Base-by-base conservation (phyloP, 1,284 basidiomycete genomes). In the Ustilago hordei region DNA sequence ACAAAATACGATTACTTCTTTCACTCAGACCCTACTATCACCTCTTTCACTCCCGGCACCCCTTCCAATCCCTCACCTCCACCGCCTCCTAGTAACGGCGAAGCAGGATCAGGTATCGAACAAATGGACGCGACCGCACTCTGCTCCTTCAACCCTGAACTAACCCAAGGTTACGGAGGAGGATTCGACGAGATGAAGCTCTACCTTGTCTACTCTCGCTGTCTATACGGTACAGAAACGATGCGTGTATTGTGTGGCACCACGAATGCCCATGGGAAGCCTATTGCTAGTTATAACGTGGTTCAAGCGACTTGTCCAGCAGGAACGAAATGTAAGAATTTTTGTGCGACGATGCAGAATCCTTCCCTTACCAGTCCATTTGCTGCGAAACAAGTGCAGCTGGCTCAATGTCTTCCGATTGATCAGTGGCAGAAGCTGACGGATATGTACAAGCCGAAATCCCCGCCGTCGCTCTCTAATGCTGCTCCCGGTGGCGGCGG, bases 151-250 rank as follows among this genome's bases (percentile, higher is more conserved):
- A 64, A 73, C 41, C 71, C 71, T 0, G n/a, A 9, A 0, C 58
- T 73, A 9, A 68, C 61, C 28, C 36, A 68, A 45, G 71, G 71
- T 8, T 73, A 73, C 39, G 71, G 71, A 0, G 61, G 48, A 0
- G 65, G 71, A 5, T 64, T 68, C 11, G 55, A 65, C 55, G 9
- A 32, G n/a, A 45, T 68, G 50, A 23, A 55, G 4, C 23, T 62
- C n/a, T 73, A 68, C 55, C 65, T 73, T 45, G 55, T 73, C 9
- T 73, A 73, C 32, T 60, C 64, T 0, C 65, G 71, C 8, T 73
- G 71, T 32, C 19, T 68, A 1, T 69, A 55, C 39, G 71, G 71
- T 0, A 68, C 61, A 2, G 32, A 68, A 15, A 55, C 64, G 0
- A 69, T 73, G 65, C 47, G 61, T 17, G 71, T 56, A 1, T 47